phyloP scores from a whole-genome alignment of 805 yeast genomes.

The Starmerella bacillaris region DNA sequence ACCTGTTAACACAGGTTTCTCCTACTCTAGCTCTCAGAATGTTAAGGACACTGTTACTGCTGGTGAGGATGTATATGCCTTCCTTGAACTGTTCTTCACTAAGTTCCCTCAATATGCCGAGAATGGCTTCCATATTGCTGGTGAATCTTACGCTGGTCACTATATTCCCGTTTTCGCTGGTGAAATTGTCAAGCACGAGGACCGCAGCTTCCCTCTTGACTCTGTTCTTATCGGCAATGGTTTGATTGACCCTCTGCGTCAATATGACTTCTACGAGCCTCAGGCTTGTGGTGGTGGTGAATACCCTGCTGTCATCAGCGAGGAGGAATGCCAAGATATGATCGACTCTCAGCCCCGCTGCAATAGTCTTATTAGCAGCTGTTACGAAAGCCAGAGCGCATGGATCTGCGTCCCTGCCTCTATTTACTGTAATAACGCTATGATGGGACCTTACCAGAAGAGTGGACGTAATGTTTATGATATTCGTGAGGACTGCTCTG shows the following conservation, averaged over 20 bases:
- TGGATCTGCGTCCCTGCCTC: constrained; percentile 83
- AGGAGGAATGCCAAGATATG: constrained; percentile 60
- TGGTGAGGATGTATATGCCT: constrained; percentile 64
- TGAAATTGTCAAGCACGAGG: constrained; percentile 53
- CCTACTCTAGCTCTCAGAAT: constrained; percentile 36
- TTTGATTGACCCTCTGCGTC: constrained; percentile 67
- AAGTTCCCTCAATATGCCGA: constrained; percentile 42
- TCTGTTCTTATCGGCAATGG: constrained; percentile 85
- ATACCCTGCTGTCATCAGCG: constrained; percentile 51
- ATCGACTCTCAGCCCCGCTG: constrained; percentile 53
- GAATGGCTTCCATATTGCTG: constrained; percentile 61
- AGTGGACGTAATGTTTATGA: constrained; percentile 82
- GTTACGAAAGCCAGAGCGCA: constrained; percentile 53
- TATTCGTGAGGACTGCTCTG: constrained; percentile 47
- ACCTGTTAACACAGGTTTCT: constrained; percentile 74
- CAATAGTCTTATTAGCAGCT: constrained; percentile 46
- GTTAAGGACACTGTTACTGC: constrained; percentile 66
- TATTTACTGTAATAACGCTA: constrained; percentile 58
- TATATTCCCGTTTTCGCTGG: constrained; percentile 78
- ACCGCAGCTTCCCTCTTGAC: constrained; percentile 43
- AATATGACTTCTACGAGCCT: constrained; percentile 63
- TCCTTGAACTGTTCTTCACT: constrained; percentile 60
- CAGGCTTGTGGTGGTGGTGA: constrained; percentile 96
- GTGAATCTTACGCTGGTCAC: constrained; percentile 83
- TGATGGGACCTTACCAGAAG: constrained; percentile 55